Conservation (phyloP, 345 rosid species). For the Nephelium lappaceum region DNA sequence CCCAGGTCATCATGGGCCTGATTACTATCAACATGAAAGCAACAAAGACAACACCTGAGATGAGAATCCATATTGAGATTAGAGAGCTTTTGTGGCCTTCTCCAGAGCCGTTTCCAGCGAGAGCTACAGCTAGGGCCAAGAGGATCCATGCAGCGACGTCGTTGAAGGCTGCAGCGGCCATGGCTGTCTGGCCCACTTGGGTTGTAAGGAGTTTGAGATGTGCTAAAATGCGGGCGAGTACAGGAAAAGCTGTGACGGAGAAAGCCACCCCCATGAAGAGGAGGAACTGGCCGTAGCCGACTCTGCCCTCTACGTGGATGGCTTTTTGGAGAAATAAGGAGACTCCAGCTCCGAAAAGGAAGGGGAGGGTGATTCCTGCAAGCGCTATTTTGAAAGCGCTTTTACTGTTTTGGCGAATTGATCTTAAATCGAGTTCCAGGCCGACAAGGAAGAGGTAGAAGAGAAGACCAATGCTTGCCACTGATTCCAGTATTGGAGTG, state of each 20-base stretch:
- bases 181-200: slow-evolving; percentile 50
- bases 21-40: slow-evolving; percentile 31
- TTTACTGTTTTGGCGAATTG: slow-evolving; percentile 42
- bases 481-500: slow-evolving; percentile 52
- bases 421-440: slow-evolving; percentile 56
- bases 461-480: slow-evolving; percentile 61
- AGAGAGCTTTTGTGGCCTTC: slow-evolving; percentile 27
- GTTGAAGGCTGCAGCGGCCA: slow-evolving; percentile 57
- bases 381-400: slow-evolving; percentile 49
- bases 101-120: slow-evolving; percentile 35
- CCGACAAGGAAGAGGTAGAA: slow-evolving; percentile 69
- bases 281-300: slow-evolving; percentile 21
- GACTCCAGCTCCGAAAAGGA: slow-evolving; percentile 46
- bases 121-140: slow-evolving; percentile 51
- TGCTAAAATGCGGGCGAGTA: slow-evolving; percentile 55
- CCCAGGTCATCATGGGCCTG: slow-evolving; percentile 30
- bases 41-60: slow-evolving; percentile 49
- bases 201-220: slow-evolving; percentile 59
- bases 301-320: slow-evolving; percentile 34
- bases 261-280: slow-evolving; percentile 56
- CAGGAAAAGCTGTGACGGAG: slow-evolving; percentile 59
- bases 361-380: slow-evolving; percentile 63
- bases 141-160: slow-evolving; percentile 57
- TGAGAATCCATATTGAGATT: slow-evolving; percentile 52
- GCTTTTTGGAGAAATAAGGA: slow-evolving; percentile 43